phyloP scores from a whole-genome alignment of 257 asterid genomes.

The Echites panduratus region DNA sequence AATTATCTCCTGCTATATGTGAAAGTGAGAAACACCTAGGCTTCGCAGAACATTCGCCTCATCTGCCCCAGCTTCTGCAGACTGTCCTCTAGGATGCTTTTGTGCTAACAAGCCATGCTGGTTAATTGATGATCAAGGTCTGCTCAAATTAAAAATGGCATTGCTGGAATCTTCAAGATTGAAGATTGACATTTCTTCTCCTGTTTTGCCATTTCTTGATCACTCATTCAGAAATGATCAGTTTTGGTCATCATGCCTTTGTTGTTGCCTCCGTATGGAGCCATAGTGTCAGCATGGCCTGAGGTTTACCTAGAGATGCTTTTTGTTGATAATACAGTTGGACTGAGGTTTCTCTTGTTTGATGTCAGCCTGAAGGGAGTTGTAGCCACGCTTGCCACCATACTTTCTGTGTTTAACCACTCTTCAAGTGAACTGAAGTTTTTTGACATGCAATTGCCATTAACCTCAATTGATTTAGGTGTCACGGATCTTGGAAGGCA shows the following conservation, averaged over 20 bases:
- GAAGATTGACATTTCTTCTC: slow-evolving; percentile 39
- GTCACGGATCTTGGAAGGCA: slow-evolving; percentile 53
- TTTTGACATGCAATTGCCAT: slow-evolving; percentile 53
- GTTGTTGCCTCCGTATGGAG: slow-evolving; percentile 59
- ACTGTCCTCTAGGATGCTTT: slow-evolving; percentile 14
- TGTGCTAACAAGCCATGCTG: slow-evolving; percentile 28
- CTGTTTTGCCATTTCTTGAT: slow-evolving; percentile 31
- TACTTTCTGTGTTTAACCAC: slow-evolving; percentile 54
- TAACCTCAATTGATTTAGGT: slow-evolving; percentile 71
- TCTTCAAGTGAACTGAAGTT: slow-evolving; percentile 39
- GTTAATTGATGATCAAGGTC: slow-evolving; percentile 43
- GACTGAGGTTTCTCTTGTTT: slow-evolving; percentile 62
- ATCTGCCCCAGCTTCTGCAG: slow-evolving; percentile 16
- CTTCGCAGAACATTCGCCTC: slow-evolving; percentile 16
- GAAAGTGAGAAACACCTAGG: slow-evolving; percentile 32
- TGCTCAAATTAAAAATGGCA: slow-evolving; percentile 32
- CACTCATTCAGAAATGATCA: slow-evolving; percentile 27
- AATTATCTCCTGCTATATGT: slow-evolving; percentile 24
- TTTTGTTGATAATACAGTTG: slow-evolving; percentile 65
- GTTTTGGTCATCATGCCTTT: slow-evolving; percentile 40
- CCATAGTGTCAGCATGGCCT: slow-evolving; percentile 58
- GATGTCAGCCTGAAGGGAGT: slow-evolving; percentile 77
- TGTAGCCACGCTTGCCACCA: slow-evolving; percentile 49
- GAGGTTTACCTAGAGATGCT: slow-evolving; percentile 75
- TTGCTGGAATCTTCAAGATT: slow-evolving; percentile 34